Percentiles rank a stretch among this genome's conserved stretches.
phyloP scores from a whole-genome alignment of 1,284 basidiomycete genomes.

The Sporisorium scitamineum region DNA sequence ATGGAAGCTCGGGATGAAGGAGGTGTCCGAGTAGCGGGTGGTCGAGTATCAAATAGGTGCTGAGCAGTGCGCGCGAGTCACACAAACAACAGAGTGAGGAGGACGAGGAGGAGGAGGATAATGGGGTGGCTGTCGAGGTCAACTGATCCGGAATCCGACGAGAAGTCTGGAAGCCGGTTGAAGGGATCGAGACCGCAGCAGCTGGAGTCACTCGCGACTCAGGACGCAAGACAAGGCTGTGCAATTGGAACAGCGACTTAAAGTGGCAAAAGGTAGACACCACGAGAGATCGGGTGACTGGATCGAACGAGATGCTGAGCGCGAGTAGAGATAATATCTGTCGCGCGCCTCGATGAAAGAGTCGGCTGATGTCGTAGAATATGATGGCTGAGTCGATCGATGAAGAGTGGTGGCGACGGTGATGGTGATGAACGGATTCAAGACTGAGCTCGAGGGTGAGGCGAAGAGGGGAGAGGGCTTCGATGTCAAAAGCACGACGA shows the following conservation, averaged over 20 bases:
- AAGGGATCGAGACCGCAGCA: neutral
- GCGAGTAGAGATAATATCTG: neutral
- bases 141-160: conserved; percentile 1
- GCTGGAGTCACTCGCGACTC: conserved; percentile 7
- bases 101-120: conserved; percentile 1
- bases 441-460: conserved; percentile 5
- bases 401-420: conserved; percentile 9
- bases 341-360: neutral
- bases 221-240: conserved; percentile 11
- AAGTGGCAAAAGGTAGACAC: conserved; percentile 8
- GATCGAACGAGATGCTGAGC: conserved; percentile 7
- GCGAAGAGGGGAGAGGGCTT: neutral
- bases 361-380: conserved; percentile 5
- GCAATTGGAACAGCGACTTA: neutral
- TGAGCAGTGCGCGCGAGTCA: conserved; percentile 36
- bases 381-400: conserved; percentile 16
- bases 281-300: conserved; percentile 3
- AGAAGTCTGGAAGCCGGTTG: neutral
- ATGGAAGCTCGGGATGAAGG: conserved; percentile 1
- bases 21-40: neutral
- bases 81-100: neutral
- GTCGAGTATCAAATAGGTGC: conserved; percentile 12
- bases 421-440: conserved; percentile 2
- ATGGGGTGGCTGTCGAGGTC: conserved; percentile 8
- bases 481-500: neutral